phyloP scores from a whole-genome alignment of 305 asterid species.

The Galium porrigens region DNA sequence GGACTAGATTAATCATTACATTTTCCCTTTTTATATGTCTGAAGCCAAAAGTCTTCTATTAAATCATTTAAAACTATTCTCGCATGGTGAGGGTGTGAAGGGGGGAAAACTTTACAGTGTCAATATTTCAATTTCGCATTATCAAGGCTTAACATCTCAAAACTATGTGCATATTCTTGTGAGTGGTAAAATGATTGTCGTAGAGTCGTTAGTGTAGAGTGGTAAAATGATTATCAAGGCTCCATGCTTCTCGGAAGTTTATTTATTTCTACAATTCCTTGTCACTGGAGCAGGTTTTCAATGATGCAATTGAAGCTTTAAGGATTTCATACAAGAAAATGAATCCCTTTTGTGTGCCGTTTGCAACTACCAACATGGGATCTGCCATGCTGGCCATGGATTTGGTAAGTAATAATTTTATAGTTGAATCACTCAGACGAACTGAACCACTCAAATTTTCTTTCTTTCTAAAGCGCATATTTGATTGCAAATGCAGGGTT shows the following conservation, averaged over 20 bases:
- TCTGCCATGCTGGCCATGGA: conserved; percentile 94
- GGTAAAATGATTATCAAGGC: neutral
- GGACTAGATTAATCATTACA: neutral
- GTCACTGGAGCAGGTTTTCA: conserved; percentile 48
- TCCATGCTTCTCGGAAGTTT: conserved; percentile 6
- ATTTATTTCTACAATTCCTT: conserved; percentile 13
- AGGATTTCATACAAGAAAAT: conserved; percentile 78
- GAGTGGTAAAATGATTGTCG: neutral
- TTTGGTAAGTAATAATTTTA: conserved; percentile 36
- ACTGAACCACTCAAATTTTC: conserved; percentile 9
- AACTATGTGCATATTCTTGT: neutral
- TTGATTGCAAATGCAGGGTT: conserved; percentile 42
- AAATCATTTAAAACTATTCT: neutral
- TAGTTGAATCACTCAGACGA: neutral
- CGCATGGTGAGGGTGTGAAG: neutral
- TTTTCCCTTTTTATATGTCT: neutral
- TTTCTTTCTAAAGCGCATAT: conserved; percentile 15
- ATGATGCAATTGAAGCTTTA: conserved; percentile 80
- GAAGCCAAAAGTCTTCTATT: neutral
- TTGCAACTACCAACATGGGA: conserved; percentile 90
- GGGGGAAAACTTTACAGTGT: neutral
- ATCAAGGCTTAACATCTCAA: neutral
- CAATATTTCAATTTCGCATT: neutral
- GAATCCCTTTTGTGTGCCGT: conserved; percentile 93
- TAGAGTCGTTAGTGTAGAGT: neutral